Conservation (phyloP, 768 basidiomycete genomes). For the Xerocomus spinulosus region DNA sequence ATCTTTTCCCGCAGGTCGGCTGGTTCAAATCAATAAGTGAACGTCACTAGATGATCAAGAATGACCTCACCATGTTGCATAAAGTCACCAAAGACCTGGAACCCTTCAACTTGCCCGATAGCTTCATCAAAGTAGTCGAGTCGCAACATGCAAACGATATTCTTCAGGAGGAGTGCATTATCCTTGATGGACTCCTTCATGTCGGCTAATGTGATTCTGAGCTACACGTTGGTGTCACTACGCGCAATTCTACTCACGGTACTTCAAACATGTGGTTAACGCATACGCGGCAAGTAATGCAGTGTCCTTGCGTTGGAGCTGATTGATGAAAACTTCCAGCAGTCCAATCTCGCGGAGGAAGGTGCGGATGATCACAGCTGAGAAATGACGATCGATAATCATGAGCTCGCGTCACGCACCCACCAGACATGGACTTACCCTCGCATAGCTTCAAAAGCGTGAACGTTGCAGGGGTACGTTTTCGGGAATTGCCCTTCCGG, state of each 20-base stretch:
- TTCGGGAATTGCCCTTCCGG: background rate
- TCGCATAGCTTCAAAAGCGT: conserved; percentile 19
- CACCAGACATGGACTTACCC: conserved; percentile 1
- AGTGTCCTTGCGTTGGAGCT: conserved; percentile 10
- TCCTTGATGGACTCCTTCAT: conserved; percentile 1
- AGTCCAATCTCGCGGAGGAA: conserved; percentile 3
- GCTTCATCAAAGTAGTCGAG: conserved; percentile 24
- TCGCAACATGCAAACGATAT: conserved; percentile 19
- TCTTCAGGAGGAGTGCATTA: conserved; percentile 6
- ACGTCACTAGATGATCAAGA: background rate
- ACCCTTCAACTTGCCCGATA: conserved; percentile 18
- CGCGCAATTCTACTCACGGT: background rate
- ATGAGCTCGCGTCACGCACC: background rate
- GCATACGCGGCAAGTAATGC: conserved; percentile 21
- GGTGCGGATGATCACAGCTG: conserved; percentile 3
- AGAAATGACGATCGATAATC: too few species aligned
- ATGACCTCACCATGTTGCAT: conserved; percentile 15
- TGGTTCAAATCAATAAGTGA: conserved; percentile 5
- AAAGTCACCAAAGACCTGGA: conserved; percentile 19
- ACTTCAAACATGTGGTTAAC: background rate
- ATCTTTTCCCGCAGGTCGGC: conserved; percentile 13
- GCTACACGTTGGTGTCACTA: background rate
- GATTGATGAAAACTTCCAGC: conserved; percentile 8
- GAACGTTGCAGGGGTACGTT: conserved; percentile 21
- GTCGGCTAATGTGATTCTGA: background rate